Conservation (phyloP, 2,329 filamentous ascomycete genomes). For the Diaporthe citrichinensis region DNA sequence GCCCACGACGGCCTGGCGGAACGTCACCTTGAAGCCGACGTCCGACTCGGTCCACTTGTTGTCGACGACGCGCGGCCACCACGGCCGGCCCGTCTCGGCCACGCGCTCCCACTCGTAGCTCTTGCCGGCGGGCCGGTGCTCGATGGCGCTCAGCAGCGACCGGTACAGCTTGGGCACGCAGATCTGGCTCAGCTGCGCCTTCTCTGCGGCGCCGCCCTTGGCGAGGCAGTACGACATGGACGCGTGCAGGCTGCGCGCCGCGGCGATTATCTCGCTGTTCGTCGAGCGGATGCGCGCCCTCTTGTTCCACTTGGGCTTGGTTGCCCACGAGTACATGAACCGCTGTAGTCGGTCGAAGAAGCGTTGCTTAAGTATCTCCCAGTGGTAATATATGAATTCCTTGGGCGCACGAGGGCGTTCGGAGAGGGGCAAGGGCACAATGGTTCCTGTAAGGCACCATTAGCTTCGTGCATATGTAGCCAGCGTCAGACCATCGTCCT, state of each 20-base stretch:
- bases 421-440: constrained; percentile 59
- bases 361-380: constrained; percentile 54
- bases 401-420: constrained; percentile 49
- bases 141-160: constrained; percentile 68
- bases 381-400: constrained; percentile 54
- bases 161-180: constrained; percentile 68
- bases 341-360: constrained; percentile 54
- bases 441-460: constrained; percentile 57
- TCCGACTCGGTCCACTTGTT: constrained; percentile 56
- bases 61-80: constrained; percentile 66
- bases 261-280: constrained; percentile 60
- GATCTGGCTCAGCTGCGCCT: constrained; percentile 62
- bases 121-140: constrained; percentile 61
- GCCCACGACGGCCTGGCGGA: constrained; percentile 73
- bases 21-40: constrained; percentile 50
- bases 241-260: constrained; percentile 71
- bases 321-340: constrained; percentile 52
- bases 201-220: constrained; percentile 60
- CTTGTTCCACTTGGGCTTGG: constrained; percentile 60
- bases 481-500: neutral
- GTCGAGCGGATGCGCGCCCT: constrained; percentile 46
- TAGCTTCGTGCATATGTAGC: neutral
- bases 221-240: constrained; percentile 75
- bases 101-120: constrained; percentile 69
- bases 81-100: constrained; percentile 58